Base-by-base conservation (phyloP, 2,329 filamentous ascomycete genomes). In the Dactylellina cionopaga region DNA sequence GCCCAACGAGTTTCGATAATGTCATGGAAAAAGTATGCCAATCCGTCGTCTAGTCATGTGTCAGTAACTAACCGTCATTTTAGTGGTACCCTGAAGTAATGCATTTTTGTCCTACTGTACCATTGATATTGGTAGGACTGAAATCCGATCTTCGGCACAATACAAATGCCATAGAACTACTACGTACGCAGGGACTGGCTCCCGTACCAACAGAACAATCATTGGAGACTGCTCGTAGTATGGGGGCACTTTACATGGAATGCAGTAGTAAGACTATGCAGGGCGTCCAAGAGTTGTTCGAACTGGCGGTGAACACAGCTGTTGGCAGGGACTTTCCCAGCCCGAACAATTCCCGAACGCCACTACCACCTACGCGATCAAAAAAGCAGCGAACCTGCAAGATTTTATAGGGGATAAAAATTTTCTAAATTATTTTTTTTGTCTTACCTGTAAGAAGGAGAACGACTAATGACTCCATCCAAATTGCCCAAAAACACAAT, bases 51-150 rank as follows among this genome's bases (percentile, higher is more conserved):
- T 13, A 2, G 22, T n/a, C 65, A 71, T 69, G 75, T 44, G 33
- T 47, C 2, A n/a, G 24, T 59, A 41, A 49, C 33, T 70, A 25
- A 60, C n/a, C 4, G 31, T 41, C 54, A 31, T 44, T 22, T 24
- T 77, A 98, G 95, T 99, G 95, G 95, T 99, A 97, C 79, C 95
- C 95, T 72, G 95, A 99, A 84, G 95, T 99, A 78, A 88, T 98
- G 63, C 95, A 99, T 82, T 99, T 99, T 85, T 98, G 95, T 83
- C 95, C 95, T 13, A 96, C 95, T 78, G 98, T 94, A 1, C 95
- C 95, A 22, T 89, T 99, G 75, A 90, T 99, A 79, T 91, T 99
- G 63, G 91, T 97, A 76, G 95, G 94, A 69, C 89, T 99, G 79
- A 99, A 99, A 83, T 97, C 94, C 22, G 95, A 99, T 81, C 89